These are phyloP conservation scores for Sclerotinia sclerotiorum DNA, from an alignment of 2,329 filamentous ascomycete genomes.

Conservation along the genomic window DNA sequence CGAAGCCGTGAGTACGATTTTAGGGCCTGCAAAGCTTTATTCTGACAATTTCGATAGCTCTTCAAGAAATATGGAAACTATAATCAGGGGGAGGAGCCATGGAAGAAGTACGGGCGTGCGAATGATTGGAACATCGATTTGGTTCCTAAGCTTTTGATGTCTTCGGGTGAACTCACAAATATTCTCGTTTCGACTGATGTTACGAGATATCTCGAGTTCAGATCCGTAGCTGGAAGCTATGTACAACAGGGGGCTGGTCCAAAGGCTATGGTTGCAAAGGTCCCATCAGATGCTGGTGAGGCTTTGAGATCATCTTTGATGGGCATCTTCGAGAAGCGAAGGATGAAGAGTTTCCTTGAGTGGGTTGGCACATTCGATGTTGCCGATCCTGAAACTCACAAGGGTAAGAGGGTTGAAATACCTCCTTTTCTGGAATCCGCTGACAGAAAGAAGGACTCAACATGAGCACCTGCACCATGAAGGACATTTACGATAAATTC, in stretches of 20 bases:
- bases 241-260: slow-evolving; percentile 83
- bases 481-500: slow-evolving; percentile 98
- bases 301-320: slow-evolving; percentile 90
- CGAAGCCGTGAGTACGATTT: slow-evolving; percentile 66
- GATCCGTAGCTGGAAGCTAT: slow-evolving; percentile 92
- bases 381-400: slow-evolving; percentile 82
- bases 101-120: slow-evolving; percentile 94
- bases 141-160: slow-evolving; percentile 98
- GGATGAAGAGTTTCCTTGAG: slow-evolving; percentile 94
- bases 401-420: slow-evolving; percentile 59
- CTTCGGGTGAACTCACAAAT: slow-evolving; percentile 96
- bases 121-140: slow-evolving; percentile 99
- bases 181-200: slow-evolving; percentile 96
- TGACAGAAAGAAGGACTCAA: slow-evolving; percentile 64
- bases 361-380: slow-evolving; percentile 87
- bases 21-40: slow-evolving; percentile 25
- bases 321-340: slow-evolving; percentile 96
- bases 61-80: slow-evolving; percentile 97
- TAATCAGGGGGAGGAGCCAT: slow-evolving; percentile 76
- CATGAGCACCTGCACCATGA: slow-evolving; percentile 80
- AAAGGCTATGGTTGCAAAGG: slow-evolving; percentile 93
- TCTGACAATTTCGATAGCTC: slow-evolving; percentile 58
- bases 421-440: slow-evolving; percentile 29
- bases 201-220: slow-evolving; percentile 86
- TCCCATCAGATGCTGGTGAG: slow-evolving; percentile 88